Percentiles rank a stretch among this genome's conserved stretches.
Conservation (phyloP, 164 flowering plant species). For the Vitis rupestris region DNA sequence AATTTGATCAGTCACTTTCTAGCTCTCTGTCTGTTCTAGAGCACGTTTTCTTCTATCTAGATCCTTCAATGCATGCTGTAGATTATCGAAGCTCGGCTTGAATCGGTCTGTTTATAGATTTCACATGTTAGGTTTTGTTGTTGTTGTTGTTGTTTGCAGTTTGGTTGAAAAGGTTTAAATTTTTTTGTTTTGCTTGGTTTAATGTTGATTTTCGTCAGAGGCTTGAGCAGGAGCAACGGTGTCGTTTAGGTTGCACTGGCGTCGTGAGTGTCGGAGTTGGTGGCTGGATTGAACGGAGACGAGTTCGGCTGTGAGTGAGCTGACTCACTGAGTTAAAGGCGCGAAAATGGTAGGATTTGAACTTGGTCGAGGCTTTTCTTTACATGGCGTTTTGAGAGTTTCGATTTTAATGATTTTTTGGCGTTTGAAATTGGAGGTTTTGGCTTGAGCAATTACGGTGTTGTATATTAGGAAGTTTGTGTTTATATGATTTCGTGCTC, state of each 20-base stretch:
- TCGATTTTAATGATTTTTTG: background rate
- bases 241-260: background rate
- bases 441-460: background rate
- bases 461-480: background rate
- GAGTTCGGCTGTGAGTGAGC: background rate
- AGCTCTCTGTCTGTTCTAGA: background rate
- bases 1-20: background rate
- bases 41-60: background rate
- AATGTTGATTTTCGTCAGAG: background rate
- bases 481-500: background rate
- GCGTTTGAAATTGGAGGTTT: too few species aligned
- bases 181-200: background rate
- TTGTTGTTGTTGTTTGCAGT: constrained; percentile 2
- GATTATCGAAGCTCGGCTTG: constrained; percentile 5
- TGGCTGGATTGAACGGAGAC: background rate
- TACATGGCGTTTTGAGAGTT: constrained; percentile 5
- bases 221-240: constrained; percentile 1
- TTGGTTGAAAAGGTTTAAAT: background rate
- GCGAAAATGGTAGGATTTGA: constrained; percentile 18
- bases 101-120: background rate
- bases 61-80: background rate
- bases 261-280: background rate
- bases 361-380: constrained; percentile 3
- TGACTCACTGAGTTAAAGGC: constrained; percentile 6
- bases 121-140: constrained; percentile 9